Evolutionary conservation across 768 basidiomycete species (phyloP).

Genomic region (Tulasnella sp.): DNA sequence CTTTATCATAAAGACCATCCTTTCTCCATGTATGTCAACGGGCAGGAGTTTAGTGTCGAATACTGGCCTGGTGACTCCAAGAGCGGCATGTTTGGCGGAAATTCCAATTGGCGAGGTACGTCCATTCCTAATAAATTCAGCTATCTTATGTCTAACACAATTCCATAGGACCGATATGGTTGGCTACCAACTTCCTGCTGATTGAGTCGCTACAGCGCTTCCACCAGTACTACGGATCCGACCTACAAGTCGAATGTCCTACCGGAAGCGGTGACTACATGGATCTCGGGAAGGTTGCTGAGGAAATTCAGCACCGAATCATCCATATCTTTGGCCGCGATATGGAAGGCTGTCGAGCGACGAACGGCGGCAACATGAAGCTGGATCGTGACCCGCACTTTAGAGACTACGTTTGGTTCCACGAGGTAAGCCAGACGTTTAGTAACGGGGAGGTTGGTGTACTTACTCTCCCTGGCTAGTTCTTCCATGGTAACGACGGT

Average conservation of each 20-base stretch:
- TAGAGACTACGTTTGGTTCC: slow-evolving; percentile 93
- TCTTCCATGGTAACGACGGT: slow-evolving; percentile 90
- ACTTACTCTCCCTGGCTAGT: slow-evolving; percentile 35
- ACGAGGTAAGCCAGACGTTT: slow-evolving; percentile 48
- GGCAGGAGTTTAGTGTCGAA: slow-evolving; percentile 77
- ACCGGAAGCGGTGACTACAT: slow-evolving; percentile 96
- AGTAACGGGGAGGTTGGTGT: background rate
- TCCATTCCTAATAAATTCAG: background rate
- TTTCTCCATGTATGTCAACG: slow-evolving; percentile 91
- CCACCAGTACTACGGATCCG: slow-evolving; percentile 94
- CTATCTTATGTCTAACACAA: too few species aligned
- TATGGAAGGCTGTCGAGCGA: slow-evolving; percentile 69
- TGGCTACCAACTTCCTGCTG: slow-evolving; percentile 89
- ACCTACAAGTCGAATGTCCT: slow-evolving; percentile 89
- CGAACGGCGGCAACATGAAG: slow-evolving; percentile 79
- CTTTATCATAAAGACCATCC: slow-evolving; percentile 83
- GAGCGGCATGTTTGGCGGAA: slow-evolving; percentile 90
- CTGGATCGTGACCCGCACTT: slow-evolving; percentile 90
- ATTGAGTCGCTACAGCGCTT: slow-evolving; percentile 95
- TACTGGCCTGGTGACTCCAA: slow-evolving; percentile 99
- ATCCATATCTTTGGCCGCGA: slow-evolving; percentile 98
- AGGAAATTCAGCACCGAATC: slow-evolving; percentile 97
- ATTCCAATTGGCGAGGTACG: slow-evolving; percentile 52
- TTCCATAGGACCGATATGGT: slow-evolving; percentile 50
- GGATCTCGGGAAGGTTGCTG: slow-evolving; percentile 86